Evolutionary conservation across 805 yeast genomes (phyloP), one percentile per base, ranked within the genome.

Genomic region (Hagleromyces aurorensis): DNA sequence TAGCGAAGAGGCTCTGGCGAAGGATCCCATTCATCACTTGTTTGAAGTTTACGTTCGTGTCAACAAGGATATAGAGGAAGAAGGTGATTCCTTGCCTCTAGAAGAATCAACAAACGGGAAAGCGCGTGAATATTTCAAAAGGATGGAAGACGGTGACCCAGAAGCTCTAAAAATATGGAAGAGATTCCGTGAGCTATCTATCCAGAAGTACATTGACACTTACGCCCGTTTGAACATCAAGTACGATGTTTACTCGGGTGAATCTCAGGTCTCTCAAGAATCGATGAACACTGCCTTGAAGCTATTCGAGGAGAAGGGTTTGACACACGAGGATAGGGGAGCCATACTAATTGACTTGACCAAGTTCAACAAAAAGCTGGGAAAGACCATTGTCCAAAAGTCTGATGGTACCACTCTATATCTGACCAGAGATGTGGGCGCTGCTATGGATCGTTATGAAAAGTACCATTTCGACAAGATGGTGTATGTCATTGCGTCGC

Each of bases 361-460:
- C 42, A 72, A 72, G 48, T 78, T 77, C 64, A 81, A 80, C 67
- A 87, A 89, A 69, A 87, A 87, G 57, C 69, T 91, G 38, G 97
- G 96, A 43, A 89, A 87, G 63, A 83, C 84, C 33, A 71, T 91
- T 41, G 89, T 91, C 28, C 85, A 85, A 57, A 93, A 91, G 62
- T 76, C 85, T 14, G 98, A 91, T 56, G 97, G 97, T 56, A 83
- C 99, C 14, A 82, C 95, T 11, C 65, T 91, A 39, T 91, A 91
- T 59, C 61, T 91, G 50, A 87, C 97, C 40, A 78, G 99, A 66
- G 99, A 91, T 60, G 80, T 91, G 36, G 96, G 96, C 48, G 96
- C 87, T 49, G 97, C 97, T 33, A 76, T 79, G 52, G 84, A 81
- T 52, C 89, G 99, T 68, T 70, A 84, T 56, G 75, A 81, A 33